Percentiles rank a stretch among this genome's conserved stretches.
Evolutionary conservation across 108 stramenopile species (phyloP).

Genomic region (Cyclotella cryptica): DNA sequence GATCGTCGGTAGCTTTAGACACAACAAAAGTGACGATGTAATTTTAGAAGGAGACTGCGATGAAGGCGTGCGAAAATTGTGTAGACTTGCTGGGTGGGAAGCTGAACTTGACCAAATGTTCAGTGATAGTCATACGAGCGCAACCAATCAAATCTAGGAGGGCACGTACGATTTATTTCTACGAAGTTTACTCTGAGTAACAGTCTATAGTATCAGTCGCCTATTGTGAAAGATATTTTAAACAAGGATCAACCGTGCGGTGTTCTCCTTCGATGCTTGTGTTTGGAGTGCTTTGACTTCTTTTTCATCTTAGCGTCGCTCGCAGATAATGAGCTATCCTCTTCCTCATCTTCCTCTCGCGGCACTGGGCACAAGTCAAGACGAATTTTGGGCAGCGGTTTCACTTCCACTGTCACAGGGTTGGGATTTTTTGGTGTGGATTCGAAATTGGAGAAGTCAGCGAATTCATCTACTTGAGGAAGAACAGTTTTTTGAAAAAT

Average conservation of each 20-base stretch:
- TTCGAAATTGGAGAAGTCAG: conserved; percentile 35
- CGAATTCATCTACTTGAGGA: conserved; percentile 34
- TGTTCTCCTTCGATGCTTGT: conserved; percentile 40
- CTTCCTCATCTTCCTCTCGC: conserved; percentile 87
- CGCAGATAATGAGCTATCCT: conserved; percentile 39
- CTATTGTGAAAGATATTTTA: not conserved
- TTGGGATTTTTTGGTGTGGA: conserved; percentile 55
- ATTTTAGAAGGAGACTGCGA: conserved; percentile 50
- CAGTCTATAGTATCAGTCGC: not conserved
- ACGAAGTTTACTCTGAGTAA: not conserved
- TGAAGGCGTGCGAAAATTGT: conserved; percentile 40
- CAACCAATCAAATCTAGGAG: too few relatives aligned
- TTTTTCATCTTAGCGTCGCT: conserved; percentile 36
- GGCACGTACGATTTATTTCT: too few relatives aligned
- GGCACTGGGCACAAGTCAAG: conserved; percentile 87
- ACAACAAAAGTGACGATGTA: conserved; percentile 27
- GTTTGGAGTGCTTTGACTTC: conserved; percentile 49
- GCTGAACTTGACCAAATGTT: conserved; percentile 36
- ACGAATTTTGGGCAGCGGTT: conserved; percentile 87
- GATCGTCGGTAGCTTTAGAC: conserved; percentile 32
- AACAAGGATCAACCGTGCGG: conserved; percentile 19
- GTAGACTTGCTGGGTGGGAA: conserved; percentile 39
- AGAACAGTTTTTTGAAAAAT: conserved; percentile 7
- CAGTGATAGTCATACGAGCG: not conserved
- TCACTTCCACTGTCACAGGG: conserved; percentile 84